A percentile compares a stretch with the other conserved stretches of the same genome.
These are phyloP conservation scores for Arctostaphylos glauca DNA, from an alignment of 148 eudicot genomes.

Conservation along the genomic window DNA sequence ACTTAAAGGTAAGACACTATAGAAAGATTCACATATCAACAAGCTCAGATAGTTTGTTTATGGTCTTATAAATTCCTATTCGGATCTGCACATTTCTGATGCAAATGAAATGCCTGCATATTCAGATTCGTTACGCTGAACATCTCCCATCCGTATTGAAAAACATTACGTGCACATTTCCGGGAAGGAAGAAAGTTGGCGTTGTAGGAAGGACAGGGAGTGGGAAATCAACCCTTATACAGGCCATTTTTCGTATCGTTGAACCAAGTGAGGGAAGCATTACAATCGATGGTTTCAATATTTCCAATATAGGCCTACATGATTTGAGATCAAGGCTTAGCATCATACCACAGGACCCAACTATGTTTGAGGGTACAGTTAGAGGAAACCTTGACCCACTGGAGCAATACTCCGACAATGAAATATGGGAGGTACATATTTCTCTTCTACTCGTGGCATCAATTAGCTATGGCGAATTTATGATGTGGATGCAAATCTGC, in stretches of 20 bases:
- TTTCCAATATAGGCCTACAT: conserved; percentile 81
- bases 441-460: neutral
- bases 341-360: conserved; percentile 96
- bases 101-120: neutral
- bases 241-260: conserved; percentile 81
- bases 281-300: conserved; percentile 74
- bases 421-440: conserved; percentile 80
- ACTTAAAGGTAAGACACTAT: conserved; percentile 61
- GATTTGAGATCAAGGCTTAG: conserved; percentile 91
- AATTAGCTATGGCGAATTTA: neutral
- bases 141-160: conserved; percentile 90
- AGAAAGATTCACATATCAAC: neutral
- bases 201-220: conserved; percentile 98
- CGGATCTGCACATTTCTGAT: neutral
- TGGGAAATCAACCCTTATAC: conserved; percentile 95
- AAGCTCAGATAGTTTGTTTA: neutral
- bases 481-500: neutral
- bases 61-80: neutral
- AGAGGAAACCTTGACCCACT: conserved; percentile 93
- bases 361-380: conserved; percentile 95
- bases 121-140: conserved; percentile 91
- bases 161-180: conserved; percentile 85
- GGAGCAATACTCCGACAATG: conserved; percentile 58
- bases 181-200: conserved; percentile 86
- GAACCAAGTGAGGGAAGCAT: conserved; percentile 81